A percentile compares a stretch with the other conserved stretches of the same genome.
phyloP scores from a whole-genome alignment of 2,329 filamentous ascomycete species.

The Westerdykella ornata region DNA sequence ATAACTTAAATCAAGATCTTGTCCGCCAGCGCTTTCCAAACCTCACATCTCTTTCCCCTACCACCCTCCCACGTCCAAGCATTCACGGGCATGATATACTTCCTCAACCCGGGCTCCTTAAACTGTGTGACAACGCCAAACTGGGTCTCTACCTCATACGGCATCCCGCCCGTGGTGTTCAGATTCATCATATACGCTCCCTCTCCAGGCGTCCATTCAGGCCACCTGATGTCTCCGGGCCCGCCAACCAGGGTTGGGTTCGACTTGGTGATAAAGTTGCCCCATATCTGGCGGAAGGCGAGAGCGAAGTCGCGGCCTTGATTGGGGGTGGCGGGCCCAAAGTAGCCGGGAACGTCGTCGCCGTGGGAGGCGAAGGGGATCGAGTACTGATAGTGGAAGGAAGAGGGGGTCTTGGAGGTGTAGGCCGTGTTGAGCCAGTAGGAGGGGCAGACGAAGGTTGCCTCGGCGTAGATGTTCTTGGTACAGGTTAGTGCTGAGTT shows the following conservation, averaged over 20 bases:
- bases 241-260: slow-evolving; percentile 10
- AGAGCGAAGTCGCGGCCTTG: slow-evolving; percentile 7
- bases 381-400: slow-evolving; percentile 19
- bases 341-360: slow-evolving; percentile 12
- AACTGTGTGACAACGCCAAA: slow-evolving; percentile 7
- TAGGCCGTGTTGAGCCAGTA: slow-evolving; percentile 52
- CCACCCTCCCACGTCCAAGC: slow-evolving; percentile 19
- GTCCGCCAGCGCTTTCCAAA: slow-evolving; percentile 10
- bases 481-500: too few relatives aligned
- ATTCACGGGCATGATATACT: slow-evolving; percentile 15
- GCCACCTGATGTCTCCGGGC: slow-evolving; percentile 9
- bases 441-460: slow-evolving; percentile 50
- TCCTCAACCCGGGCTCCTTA: slow-evolving; percentile 10
- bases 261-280: slow-evolving; percentile 11
- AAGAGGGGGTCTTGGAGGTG: neutral
- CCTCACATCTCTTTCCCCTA: slow-evolving; percentile 17
- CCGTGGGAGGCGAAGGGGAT: slow-evolving; percentile 16
- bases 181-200: slow-evolving; percentile 10
- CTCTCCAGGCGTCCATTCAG: slow-evolving; percentile 5
- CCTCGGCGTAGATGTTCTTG: slow-evolving; percentile 49
- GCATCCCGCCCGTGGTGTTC: slow-evolving; percentile 18
- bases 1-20: neutral
- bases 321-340: slow-evolving; percentile 13
- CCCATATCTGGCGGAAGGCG: slow-evolving; percentile 12
- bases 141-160: slow-evolving; percentile 1